These are phyloP conservation scores for Aspergillus fumigatus DNA, from an alignment of 2,329 filamentous ascomycete species.

Conservation along the genomic window DNA sequence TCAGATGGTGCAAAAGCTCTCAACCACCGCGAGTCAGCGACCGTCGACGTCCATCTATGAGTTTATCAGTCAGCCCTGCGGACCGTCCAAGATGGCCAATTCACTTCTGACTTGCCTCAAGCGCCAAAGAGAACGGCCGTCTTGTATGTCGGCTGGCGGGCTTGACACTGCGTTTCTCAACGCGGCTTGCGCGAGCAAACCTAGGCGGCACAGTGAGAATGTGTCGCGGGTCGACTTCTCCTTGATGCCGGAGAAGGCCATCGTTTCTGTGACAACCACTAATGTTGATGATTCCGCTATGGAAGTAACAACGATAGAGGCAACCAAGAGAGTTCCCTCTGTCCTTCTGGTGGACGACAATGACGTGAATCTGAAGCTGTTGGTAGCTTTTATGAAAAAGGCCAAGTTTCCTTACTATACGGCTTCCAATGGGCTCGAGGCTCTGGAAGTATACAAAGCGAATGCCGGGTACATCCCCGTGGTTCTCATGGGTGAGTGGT, in stretches of 20 bases:
- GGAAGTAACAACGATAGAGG: not conserved
- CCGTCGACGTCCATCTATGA: constrained; percentile 19
- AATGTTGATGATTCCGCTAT: not conserved
- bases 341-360: constrained; percentile 39
- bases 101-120: constrained; percentile 23
- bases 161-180: constrained; percentile 14
- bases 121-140: constrained; percentile 8
- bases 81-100: constrained; percentile 30
- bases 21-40: constrained; percentile 5
- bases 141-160: constrained; percentile 14
- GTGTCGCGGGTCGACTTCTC: not conserved
- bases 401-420: constrained; percentile 23
- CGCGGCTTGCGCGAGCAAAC: not conserved
- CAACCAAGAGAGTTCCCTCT: not conserved
- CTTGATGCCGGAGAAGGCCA: not conserved
- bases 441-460: constrained; percentile 25
- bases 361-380: constrained; percentile 30
- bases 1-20: constrained; percentile 17
- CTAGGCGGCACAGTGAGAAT: not conserved
- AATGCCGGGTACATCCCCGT: constrained; percentile 1
- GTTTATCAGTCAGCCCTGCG: constrained; percentile 33
- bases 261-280: constrained; percentile 1
- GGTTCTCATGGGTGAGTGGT: constrained; percentile 16
- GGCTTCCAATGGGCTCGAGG: constrained; percentile 34
- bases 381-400: constrained; percentile 30